These are phyloP conservation scores for Straminergon stramineum DNA, from an alignment of 225 moss, liverwort and hornwort species.

Conservation along the genomic window DNA sequence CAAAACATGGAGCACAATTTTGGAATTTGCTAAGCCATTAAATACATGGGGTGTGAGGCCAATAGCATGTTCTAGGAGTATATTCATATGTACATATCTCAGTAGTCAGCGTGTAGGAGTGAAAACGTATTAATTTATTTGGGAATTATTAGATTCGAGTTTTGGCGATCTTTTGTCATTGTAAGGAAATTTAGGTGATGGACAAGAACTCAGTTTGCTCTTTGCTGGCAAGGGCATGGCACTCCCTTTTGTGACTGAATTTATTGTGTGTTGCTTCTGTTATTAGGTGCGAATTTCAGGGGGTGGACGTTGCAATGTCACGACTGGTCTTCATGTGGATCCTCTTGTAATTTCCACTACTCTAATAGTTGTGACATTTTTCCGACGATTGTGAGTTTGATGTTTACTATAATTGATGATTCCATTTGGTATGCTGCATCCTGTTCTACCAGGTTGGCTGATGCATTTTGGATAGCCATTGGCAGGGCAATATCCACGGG, in stretches of 20 bases:
- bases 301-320: constrained; percentile 95
- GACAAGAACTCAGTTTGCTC: neutral
- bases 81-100: neutral
- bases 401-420: neutral
- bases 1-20: neutral
- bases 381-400: neutral
- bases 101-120: neutral
- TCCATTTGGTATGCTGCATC: neutral
- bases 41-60: neutral
- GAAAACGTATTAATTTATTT: neutral
- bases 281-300: constrained; percentile 81
- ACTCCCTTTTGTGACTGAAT: neutral
- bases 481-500: constrained; percentile 93
- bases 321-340: constrained; percentile 73
- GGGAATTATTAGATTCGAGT: neutral
- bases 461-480: constrained; percentile 51
- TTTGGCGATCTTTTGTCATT: neutral
- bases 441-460: neutral
- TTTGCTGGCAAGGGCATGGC: neutral
- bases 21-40: neutral
- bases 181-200: neutral
- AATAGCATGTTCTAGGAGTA: neutral
- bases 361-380: neutral
- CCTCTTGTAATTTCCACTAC: constrained; percentile 47
- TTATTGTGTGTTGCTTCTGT: neutral